These are phyloP conservation scores for Fusarium nygamai DNA, from an alignment of 2,329 filamentous ascomycete genomes.

Conservation along the genomic window DNA sequence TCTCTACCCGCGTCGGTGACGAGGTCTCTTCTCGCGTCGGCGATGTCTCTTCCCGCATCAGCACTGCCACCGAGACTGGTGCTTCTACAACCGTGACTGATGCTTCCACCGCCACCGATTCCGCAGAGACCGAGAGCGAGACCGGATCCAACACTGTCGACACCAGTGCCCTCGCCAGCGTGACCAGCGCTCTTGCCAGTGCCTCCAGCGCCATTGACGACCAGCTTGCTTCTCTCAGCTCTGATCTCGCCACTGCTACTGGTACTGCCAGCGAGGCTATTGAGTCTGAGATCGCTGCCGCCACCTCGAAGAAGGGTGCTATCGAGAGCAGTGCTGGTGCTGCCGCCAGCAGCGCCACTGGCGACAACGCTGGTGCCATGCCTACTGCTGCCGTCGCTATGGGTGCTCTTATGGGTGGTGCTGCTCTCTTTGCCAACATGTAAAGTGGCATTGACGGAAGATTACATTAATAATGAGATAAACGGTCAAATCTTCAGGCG, in stretches of 20 bases:
- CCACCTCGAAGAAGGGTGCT: slow-evolving; percentile 26
- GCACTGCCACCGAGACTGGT: slow-evolving; percentile 11
- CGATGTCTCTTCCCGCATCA: slow-evolving; percentile 22
- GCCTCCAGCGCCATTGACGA: slow-evolving; percentile 20
- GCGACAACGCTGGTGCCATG: slow-evolving; percentile 45
- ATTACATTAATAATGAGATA: slow-evolving; percentile 12
- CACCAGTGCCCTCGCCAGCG: slow-evolving; percentile 28
- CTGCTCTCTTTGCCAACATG: slow-evolving; percentile 56
- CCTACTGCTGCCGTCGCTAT: slow-evolving; percentile 57
- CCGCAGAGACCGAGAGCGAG: slow-evolving; percentile 25
- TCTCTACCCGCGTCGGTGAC: slow-evolving; percentile 12
- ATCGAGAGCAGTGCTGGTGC: slow-evolving; percentile 15
- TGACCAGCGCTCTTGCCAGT: slow-evolving; percentile 30
- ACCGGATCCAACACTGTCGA: slow-evolving; percentile 21
- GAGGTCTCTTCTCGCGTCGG: slow-evolving; percentile 16
- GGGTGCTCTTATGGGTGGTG: slow-evolving; percentile 59
- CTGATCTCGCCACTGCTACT: slow-evolving; percentile 40
- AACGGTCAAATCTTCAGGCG: slow-evolving; percentile 2
- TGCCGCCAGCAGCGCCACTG: slow-evolving; percentile 26
- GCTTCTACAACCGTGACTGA: slow-evolving; percentile 13
- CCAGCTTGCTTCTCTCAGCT: slow-evolving; percentile 39
- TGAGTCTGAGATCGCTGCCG: slow-evolving; percentile 24
- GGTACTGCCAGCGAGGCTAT: slow-evolving; percentile 29
- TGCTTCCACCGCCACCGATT: slow-evolving; percentile 25
- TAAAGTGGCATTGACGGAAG: slow-evolving; percentile 42